Evolutionary conservation across 192 early-diverging fungal genomes (phyloP).

Genomic region (Coemansia interrupta): DNA sequence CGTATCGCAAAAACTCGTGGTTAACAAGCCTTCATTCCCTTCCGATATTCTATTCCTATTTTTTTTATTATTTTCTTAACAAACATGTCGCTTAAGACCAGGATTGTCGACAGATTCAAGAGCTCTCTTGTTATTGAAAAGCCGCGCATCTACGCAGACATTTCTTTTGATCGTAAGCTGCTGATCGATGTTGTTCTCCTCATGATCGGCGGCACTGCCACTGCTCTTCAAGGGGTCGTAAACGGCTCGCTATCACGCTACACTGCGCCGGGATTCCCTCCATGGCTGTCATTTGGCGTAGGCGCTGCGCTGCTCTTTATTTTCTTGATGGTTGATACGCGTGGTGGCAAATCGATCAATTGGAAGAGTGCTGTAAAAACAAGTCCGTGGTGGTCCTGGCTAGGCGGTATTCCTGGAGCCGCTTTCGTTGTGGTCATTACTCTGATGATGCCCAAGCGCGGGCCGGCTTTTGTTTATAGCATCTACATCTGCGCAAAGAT

Average conservation of each 20-base stretch:
- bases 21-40: not conserved
- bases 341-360: constrained; percentile 24
- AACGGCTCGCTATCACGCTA: constrained; percentile 23
- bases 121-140: constrained; percentile 20
- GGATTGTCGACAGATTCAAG: constrained; percentile 8
- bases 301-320: constrained; percentile 23
- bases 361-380: constrained; percentile 26
- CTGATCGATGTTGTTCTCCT: constrained; percentile 18
- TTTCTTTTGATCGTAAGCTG: constrained; percentile 23
- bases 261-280: constrained; percentile 20
- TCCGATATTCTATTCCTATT: not conserved
- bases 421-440: constrained; percentile 29
- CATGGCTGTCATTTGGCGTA: constrained; percentile 28
- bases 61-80: not conserved
- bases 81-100: constrained; percentile 8
- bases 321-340: constrained; percentile 26
- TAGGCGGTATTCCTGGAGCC: constrained; percentile 24
- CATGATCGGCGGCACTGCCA: constrained; percentile 18
- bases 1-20: too few species aligned
- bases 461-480: constrained; percentile 21
- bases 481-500: constrained; percentile 28
- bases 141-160: constrained; percentile 26
- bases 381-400: constrained; percentile 28
- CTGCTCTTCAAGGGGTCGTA: constrained; percentile 21
- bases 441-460: constrained; percentile 24